Base-by-base conservation (phyloP, 2,329 filamentous ascomycete species). In the Verticillium isaacii region DNA sequence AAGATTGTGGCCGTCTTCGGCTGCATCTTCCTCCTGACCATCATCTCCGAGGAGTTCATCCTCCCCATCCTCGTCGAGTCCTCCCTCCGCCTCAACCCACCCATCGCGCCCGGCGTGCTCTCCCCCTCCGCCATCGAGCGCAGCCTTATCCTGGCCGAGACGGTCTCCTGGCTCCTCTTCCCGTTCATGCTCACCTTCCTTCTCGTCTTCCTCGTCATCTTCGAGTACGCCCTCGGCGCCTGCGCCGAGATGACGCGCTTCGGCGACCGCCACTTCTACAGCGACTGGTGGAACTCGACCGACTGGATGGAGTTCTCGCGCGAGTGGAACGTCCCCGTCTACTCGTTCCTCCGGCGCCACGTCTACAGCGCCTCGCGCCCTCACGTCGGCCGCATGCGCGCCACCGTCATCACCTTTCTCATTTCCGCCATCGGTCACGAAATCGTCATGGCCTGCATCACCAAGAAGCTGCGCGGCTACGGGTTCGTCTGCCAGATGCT, bases 261-360 rank as follows among this genome's bases (percentile, higher is more conserved):
- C 74, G 94, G 90, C 59, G 95, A 98, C 75, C 88, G 94, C 50
- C 92, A 95, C 75, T 98, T 98, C 79, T 99, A 97, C 79, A 82
- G 82, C 58, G 87, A 89, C 78, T 89, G 86, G 85, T 89, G 87
- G 87, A 90, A 90, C 76, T 87, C 84, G 68, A 91, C 89, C 67
- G 91, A 94, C 80, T 95, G 92, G 93, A 89, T 98, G 73, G 93
- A 97, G 76, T 99, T 98, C 77, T 93, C 89, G 12, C 87, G 93
- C 66, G 91, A 97, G 79, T 98, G 95, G 94, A 98, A 98, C 73
- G 87, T 96, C n/a, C 94, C 94, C 55, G 94, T 97, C 7, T 95
- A 98, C 78, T 90, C 93, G 72, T 99, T 97, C 79, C 89, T 98
- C 69, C 89, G 93, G 8, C 86, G 95, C 29, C 95, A 99, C 75